phyloP scores from a whole-genome alignment of 345 rosid genomes.

The Clarkia xantiana region DNA sequence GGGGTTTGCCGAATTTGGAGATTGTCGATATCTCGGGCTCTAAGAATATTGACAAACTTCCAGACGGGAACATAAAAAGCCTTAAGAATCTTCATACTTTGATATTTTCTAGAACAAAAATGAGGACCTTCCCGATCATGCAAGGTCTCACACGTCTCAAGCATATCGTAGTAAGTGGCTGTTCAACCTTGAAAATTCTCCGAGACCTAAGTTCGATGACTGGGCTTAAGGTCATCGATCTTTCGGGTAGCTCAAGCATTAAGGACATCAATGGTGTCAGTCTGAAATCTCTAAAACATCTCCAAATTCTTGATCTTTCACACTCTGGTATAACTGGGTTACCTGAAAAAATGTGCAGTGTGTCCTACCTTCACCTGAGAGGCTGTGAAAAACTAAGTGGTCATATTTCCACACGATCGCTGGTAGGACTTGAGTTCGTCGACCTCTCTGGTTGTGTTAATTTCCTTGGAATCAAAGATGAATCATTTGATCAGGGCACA shows the following conservation, averaged over 20 bases:
- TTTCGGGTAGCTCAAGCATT: not conserved
- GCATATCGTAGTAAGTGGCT: conserved; percentile 10
- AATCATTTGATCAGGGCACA: conserved; percentile 11
- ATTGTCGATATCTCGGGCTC: conserved; percentile 39
- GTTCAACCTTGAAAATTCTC: conserved; percentile 4
- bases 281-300: not conserved
- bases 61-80: conserved; percentile 2
- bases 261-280: not conserved
- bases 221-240: conserved; percentile 4
- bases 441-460: conserved; percentile 10
- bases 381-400: conserved; percentile 8
- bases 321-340: not conserved
- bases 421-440: conserved; percentile 10
- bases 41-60: conserved; percentile 12
- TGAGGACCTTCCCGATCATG: conserved; percentile 30
- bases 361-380: conserved; percentile 1
- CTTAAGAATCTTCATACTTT: conserved; percentile 27
- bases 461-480: conserved; percentile 1
- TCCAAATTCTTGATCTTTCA: conserved; percentile 4
- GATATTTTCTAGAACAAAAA: conserved; percentile 30
- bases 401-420: conserved; percentile 6
- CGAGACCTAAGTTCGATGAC: conserved; percentile 3
- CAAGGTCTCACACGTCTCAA: conserved; percentile 1
- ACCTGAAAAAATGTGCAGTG: conserved; percentile 1
- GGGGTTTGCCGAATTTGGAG: conserved; percentile 30